Evolutionary conservation across 2,329 filamentous ascomycete species (phyloP).

Genomic region (Fusarium falciforme): DNA sequence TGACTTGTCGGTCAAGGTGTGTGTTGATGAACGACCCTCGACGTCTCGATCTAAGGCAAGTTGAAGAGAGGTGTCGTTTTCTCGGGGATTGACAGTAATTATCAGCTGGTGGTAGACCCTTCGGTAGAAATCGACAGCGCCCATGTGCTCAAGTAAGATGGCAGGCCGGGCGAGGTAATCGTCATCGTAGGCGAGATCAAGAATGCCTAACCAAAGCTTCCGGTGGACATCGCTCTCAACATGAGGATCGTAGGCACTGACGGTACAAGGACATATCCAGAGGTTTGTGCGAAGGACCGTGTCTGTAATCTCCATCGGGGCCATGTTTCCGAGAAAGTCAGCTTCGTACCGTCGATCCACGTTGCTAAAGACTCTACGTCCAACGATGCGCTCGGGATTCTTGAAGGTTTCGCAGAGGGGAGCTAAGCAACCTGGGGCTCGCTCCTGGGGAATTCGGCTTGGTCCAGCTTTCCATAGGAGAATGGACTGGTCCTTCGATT

Average conservation of each 20-base stretch:
- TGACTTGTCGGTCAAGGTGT: neutral
- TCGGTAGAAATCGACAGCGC: slow-evolving; percentile 27
- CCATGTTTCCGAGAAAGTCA: slow-evolving; percentile 33
- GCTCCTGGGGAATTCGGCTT: neutral
- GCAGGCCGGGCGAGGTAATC: slow-evolving; percentile 39
- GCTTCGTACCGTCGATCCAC: slow-evolving; percentile 24
- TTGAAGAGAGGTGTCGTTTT: neutral
- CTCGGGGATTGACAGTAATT: slow-evolving; percentile 29
- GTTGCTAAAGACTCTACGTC: slow-evolving; percentile 30
- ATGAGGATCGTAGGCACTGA: neutral
- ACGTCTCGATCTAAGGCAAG: neutral
- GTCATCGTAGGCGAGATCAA: slow-evolving; percentile 35
- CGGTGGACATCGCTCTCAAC: neutral
- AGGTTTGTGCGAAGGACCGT: slow-evolving; percentile 28
- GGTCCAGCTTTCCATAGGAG: slow-evolving; percentile 28
- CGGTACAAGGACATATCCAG: slow-evolving; percentile 38
- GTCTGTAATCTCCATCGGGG: slow-evolving; percentile 35
- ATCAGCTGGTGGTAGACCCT: slow-evolving; percentile 30
- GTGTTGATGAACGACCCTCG: neutral
- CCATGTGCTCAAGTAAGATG: slow-evolving; percentile 36
- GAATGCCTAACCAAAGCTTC: slow-evolving; percentile 34
- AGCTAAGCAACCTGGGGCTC: slow-evolving; percentile 31
- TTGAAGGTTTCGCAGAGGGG: slow-evolving; percentile 21
- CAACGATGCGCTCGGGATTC: slow-evolving; percentile 26
- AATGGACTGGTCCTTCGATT: slow-evolving; percentile 40